Evolutionary conservation across 495 filamentous ascomycete genomes (phyloP).

Genomic region (Penicillium nucicola): DNA sequence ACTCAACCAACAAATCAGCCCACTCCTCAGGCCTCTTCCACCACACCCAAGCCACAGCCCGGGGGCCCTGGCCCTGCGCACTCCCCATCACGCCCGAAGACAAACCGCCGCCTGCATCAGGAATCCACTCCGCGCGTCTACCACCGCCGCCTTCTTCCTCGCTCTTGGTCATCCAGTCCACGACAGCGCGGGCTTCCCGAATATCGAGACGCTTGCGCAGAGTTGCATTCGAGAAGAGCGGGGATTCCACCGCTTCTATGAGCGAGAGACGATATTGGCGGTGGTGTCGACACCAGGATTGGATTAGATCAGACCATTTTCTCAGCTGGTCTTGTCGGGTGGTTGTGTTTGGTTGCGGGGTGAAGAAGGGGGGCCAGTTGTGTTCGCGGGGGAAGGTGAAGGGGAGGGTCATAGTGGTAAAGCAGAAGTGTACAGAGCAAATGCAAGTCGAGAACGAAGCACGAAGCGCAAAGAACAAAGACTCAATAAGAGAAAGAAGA

Average conservation of each 20-base stretch:
- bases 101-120: slow-evolving; percentile 14
- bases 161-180: slow-evolving; percentile 69
- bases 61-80: slow-evolving; percentile 16
- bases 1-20: slow-evolving; percentile 59
- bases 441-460: not conserved
- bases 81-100: not conserved
- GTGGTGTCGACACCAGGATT: slow-evolving; percentile 76
- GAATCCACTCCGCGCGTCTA: slow-evolving; percentile 65
- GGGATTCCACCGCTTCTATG: slow-evolving; percentile 54
- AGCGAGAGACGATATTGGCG: slow-evolving; percentile 68
- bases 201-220: slow-evolving; percentile 55
- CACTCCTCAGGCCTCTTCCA: slow-evolving; percentile 74
- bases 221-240: slow-evolving; percentile 54
- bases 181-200: slow-evolving; percentile 60
- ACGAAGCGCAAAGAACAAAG: not conserved
- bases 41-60: slow-evolving; percentile 57
- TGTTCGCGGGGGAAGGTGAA: slow-evolving; percentile 45
- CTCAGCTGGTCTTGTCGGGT: slow-evolving; percentile 74
- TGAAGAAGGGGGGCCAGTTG: slow-evolving; percentile 58
- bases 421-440: not conserved
- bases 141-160: slow-evolving; percentile 58
- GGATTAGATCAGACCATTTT: slow-evolving; percentile 84
- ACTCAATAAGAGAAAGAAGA: too few species aligned
- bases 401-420: slow-evolving; percentile 10
- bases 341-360: slow-evolving; percentile 67